Percentiles rank a stretch among this genome's conserved stretches.
Conservation (phyloP, 1,139 yeast genomes). For the Lodderomyces orthopsilosis region DNA sequence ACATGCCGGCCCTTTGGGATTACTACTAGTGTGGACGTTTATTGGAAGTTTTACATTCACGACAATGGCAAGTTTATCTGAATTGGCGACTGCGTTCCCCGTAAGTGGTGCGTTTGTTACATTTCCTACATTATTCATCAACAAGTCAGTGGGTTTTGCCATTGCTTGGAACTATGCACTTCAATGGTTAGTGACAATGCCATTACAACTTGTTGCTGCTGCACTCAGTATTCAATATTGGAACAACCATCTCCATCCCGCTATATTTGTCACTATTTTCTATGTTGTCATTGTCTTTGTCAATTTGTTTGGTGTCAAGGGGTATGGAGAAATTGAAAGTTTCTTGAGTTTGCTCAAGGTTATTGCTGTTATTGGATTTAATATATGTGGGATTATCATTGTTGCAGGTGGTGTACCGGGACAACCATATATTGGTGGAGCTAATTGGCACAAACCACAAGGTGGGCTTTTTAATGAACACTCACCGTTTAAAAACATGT, state of each 20-base stretch:
- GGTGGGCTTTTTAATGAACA: conserved; percentile 29
- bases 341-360: conserved; percentile 30
- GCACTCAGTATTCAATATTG: conserved; percentile 34
- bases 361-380: conserved; percentile 31
- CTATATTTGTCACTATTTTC: conserved; percentile 31
- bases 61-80: conserved; percentile 36
- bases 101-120: conserved; percentile 41
- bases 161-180: conserved; percentile 44
- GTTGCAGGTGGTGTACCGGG: conserved; percentile 35
- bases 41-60: conserved; percentile 32
- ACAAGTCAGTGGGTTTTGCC: conserved; percentile 38
- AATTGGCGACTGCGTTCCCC: conserved; percentile 40
- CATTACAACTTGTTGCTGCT: conserved; percentile 41
- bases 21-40: conserved; percentile 31
- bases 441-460: conserved; percentile 30
- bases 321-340: conserved; percentile 37
- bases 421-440: conserved; percentile 30
- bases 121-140: conserved; percentile 35
- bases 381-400: conserved; percentile 28
- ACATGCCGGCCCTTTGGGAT: conserved; percentile 38
- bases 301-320: conserved; percentile 35
- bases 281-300: conserved; percentile 27
- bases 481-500: conserved; percentile 27
- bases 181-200: conserved; percentile 39
- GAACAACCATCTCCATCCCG: conserved; percentile 26